Base-by-base conservation (phyloP, 1,284 basidiomycete genomes). In the Trametes hirsuta region DNA sequence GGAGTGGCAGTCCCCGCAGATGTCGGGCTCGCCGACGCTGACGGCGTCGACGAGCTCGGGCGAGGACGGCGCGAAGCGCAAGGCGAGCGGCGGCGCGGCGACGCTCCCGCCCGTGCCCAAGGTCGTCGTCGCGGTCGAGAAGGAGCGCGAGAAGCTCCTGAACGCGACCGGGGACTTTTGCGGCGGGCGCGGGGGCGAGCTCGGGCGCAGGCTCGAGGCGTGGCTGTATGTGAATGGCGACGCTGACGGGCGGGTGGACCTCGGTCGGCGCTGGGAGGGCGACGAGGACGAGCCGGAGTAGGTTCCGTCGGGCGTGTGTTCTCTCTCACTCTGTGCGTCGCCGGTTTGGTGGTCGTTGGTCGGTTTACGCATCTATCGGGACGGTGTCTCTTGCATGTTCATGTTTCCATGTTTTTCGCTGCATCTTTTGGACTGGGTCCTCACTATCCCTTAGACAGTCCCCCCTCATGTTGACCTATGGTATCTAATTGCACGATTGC, bases 151-250 rank as follows among this genome's bases (percentile, higher is more conserved):
- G 73, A 83, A 85, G 75, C 82, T 84, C 77, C 73, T 91, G 68
- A 81, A 84, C 59, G 83, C 79, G 48, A 86, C 83, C 18, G 89
- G 89, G 0, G 90, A 91, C 71, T 81, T 86, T 22, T 91, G 89
- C 69, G 88, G 88, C 45, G 89, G 90, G 35, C 79, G 86, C 5
- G 89, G 89, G 0, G 90, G 89, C 4, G 89, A 91, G 75, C 75
- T 91, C 6, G 89, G 89, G 24, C 75, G 87, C 49, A 73, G 89
- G 55, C 73, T 91, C 53, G 90, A 91, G 71, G 89, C 87, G 41
- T 88, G 88, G 85, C 74, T 91, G 65, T 65, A 70, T 48, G 66
- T 72, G 21, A 71, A 72, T 39, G 75, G 74, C 34, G 70, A 73
- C 57, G 73, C 66, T 25, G 74, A 75, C 41, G 74, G 71, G 49